phyloP scores from a whole-genome alignment of 345 rosid species.

The Combretum micranthum region DNA sequence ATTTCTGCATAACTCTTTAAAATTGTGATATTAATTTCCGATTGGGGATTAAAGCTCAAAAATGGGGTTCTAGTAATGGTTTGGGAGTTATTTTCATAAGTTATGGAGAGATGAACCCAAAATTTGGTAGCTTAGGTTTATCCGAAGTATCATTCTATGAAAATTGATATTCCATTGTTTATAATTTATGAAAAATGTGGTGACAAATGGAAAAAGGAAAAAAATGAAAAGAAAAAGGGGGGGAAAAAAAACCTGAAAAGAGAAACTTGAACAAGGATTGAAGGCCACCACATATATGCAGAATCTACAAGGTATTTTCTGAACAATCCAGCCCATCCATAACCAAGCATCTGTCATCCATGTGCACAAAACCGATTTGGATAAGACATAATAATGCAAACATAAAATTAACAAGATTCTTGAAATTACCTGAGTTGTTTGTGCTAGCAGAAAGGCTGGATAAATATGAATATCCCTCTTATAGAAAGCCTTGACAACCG shows the following conservation, averaged over 20 bases:
- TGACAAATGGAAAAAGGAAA: too few relatives aligned
- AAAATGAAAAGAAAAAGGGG: not conserved
- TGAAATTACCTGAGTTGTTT: conserved; percentile 61
- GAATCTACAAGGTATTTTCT: conserved; percentile 95
- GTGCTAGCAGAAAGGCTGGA: conserved; percentile 61
- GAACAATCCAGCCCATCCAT: conserved; percentile 97
- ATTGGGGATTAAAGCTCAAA: too few relatives aligned
- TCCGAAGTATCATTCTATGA: not conserved
- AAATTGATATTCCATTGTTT: not conserved
- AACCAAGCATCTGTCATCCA: conserved; percentile 61
- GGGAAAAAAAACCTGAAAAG: conserved; percentile 51
- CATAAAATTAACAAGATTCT: not conserved
- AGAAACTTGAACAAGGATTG: conserved; percentile 96
- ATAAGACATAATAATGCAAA: not conserved
- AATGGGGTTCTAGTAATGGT: too few relatives aligned
- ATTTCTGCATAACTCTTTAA: not conserved
- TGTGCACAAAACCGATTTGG: not conserved
- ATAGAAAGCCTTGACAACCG: conserved; percentile 91
- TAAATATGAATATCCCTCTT: conserved; percentile 57
- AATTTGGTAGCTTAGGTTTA: too few relatives aligned
- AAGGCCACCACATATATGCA: conserved; percentile 99
- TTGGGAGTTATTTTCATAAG: too few relatives aligned
- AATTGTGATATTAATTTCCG: too few relatives aligned
- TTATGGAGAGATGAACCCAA: too few relatives aligned
- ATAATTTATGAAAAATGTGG: too few relatives aligned